Conservation (phyloP, 495 filamentous ascomycete genomes). For the Pyrenula aspistea region DNA sequence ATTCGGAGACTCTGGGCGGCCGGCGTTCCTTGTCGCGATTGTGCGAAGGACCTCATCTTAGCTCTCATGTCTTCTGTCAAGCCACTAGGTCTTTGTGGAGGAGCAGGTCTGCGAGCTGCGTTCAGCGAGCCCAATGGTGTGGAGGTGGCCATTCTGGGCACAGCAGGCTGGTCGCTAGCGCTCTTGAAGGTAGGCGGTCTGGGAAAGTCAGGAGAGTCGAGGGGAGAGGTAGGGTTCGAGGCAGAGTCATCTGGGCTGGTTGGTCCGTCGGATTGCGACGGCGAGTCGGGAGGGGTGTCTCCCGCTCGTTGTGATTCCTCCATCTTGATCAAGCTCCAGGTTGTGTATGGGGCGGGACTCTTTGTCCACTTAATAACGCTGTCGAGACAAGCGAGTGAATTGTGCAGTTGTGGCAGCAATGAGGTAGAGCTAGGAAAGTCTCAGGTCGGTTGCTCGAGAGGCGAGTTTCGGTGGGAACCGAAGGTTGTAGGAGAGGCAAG, state of each 20-base stretch:
- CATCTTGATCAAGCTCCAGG: not conserved
- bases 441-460: not conserved
- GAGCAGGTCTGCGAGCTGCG: conserved; percentile 55
- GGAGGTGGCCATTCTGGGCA: conserved; percentile 53
- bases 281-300: not conserved
- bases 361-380: no score
- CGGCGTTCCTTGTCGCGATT: conserved; percentile 47
- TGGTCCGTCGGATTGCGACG: not conserved
- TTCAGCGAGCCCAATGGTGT: conserved; percentile 72
- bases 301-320: not conserved
- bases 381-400: no score
- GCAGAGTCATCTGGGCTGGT: conserved; percentile 4
- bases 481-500: not conserved
- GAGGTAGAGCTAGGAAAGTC: not conserved
- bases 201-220: conserved; percentile 6
- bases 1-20: conserved; percentile 16
- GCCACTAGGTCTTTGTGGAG: conserved; percentile 42
- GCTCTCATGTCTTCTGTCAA: conserved; percentile 72
- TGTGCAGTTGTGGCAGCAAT: no score
- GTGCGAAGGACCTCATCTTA: conserved; percentile 66
- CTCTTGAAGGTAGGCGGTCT: conserved; percentile 12
- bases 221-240: not conserved
- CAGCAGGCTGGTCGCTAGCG: conserved; percentile 32
- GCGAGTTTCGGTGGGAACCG: not conserved
- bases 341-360: no score